Percentiles rank a stretch among this genome's conserved stretches.
These are phyloP conservation scores for Betula pendula DNA, from an alignment of 306 rosid genomes.

Conservation along the genomic window DNA sequence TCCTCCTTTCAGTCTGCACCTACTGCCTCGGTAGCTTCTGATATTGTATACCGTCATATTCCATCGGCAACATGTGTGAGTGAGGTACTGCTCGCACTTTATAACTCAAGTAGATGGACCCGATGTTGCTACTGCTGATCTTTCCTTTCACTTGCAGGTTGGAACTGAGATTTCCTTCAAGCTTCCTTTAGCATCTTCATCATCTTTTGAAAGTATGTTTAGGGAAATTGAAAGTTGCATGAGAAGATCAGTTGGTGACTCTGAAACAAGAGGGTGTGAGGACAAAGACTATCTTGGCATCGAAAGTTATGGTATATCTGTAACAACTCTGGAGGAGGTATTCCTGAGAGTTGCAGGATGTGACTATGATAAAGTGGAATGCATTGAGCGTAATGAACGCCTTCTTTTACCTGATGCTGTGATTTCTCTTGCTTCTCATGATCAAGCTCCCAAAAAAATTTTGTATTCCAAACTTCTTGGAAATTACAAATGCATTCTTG, in stretches of 20 bases:
- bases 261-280: conserved; percentile 37
- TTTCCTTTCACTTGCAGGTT: conserved; percentile 57
- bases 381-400: conserved; percentile 45
- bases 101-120: conserved; percentile 3
- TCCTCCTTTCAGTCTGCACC: conserved; percentile 75
- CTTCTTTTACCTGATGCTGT: conserved; percentile 36
- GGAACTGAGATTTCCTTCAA: conserved; percentile 98
- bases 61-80: conserved; percentile 94
- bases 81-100: conserved; percentile 60
- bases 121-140: conserved; percentile 22
- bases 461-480: conserved; percentile 45
- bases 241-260: conserved; percentile 43
- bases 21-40: conserved; percentile 78
- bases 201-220: conserved; percentile 82
- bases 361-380: conserved; percentile 61
- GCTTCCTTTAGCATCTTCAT: conserved; percentile 91
- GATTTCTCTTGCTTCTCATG: conserved; percentile 51
- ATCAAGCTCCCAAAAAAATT: conserved; percentile 37
- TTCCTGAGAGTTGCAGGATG: conserved; percentile 92
- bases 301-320: conserved; percentile 96
- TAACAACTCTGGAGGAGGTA: conserved; percentile 97
- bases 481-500: conserved; percentile 52
- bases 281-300: conserved; percentile 63
- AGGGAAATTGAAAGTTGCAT: conserved; percentile 95
- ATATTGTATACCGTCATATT: conserved; percentile 77